phyloP scores from a whole-genome alignment of 805 yeast genomes.

The Yamadazyma takamatsuzukensis region DNA sequence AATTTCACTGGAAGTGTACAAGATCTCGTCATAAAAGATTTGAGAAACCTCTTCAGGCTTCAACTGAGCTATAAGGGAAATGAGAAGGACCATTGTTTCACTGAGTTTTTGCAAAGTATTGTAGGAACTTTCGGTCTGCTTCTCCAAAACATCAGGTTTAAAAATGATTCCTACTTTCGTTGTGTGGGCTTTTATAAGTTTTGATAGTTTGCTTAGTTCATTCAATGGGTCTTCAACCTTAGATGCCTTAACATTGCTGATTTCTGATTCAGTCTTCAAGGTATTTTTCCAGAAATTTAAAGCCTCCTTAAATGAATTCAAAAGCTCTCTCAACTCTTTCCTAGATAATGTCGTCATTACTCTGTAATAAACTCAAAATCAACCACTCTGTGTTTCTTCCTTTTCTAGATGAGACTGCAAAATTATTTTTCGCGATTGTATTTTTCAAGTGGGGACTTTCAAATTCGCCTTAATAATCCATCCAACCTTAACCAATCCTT shows the following conservation, averaged over 20 bases:
- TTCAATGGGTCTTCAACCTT: slow-evolving; percentile 43
- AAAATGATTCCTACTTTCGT: slow-evolving; percentile 74
- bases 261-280: slow-evolving; percentile 11
- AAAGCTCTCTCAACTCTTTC: slow-evolving; percentile 20
- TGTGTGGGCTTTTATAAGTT: slow-evolving; percentile 66
- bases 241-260: slow-evolving; percentile 22
- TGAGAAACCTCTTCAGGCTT: slow-evolving; percentile 27
- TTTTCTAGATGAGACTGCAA: too few relatives aligned
- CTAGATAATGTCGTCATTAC: slow-evolving; percentile 12
- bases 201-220: slow-evolving; percentile 58
- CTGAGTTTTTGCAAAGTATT: slow-evolving; percentile 46
- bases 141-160: slow-evolving; percentile 49
- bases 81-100: slow-evolving; percentile 39
- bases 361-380: not conserved
- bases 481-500: too few relatives aligned
- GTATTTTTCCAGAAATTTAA: slow-evolving; percentile 23
- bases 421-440: too few relatives aligned
- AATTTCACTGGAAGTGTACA: slow-evolving; percentile 17
- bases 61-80: slow-evolving; percentile 40
- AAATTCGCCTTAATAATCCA: too few relatives aligned
- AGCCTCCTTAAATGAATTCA: slow-evolving; percentile 28
- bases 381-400: too few relatives aligned
- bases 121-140: slow-evolving; percentile 47
- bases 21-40: slow-evolving; percentile 34
- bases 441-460: too few relatives aligned